Conservation (phyloP, 345 rosid genomes). For the Eucalyptus viminalis region DNA sequence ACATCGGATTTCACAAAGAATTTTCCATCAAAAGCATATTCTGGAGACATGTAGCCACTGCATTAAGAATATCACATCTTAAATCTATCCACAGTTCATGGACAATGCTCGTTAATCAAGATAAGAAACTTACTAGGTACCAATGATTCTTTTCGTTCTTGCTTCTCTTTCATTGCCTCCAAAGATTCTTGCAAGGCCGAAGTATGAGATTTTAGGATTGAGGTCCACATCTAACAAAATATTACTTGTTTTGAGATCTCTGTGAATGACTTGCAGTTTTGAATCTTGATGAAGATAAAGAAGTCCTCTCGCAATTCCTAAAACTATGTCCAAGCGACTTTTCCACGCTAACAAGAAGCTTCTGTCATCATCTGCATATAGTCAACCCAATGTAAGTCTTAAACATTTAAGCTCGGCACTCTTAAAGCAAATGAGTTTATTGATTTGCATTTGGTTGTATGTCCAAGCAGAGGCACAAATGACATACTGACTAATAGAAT, state of each 20-base stretch:
- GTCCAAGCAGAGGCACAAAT: neutral
- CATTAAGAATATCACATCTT: neutral
- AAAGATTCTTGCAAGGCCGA: neutral
- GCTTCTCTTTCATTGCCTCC: neutral
- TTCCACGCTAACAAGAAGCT: neutral
- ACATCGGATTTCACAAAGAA: constrained; percentile 34
- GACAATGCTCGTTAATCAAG: accelerated
- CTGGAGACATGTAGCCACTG: neutral
- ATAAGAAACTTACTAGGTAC: neutral
- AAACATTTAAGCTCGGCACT: neutral
- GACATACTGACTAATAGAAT: neutral
- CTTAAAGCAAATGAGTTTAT: neutral
- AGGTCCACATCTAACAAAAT: neutral
- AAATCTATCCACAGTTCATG: accelerated
- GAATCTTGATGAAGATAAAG: neutral
- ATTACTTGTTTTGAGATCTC: neutral
- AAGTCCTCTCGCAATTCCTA: neutral
- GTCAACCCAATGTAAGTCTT: neutral
- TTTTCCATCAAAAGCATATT: constrained; percentile 19
- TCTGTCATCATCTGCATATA: neutral
- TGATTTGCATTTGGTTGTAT: neutral
- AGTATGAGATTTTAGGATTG: neutral
- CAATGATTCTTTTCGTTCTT: neutral
- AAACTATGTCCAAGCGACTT: neutral
- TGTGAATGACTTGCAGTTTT: neutral